Evolutionary conservation across 75 land plant genomes (phyloP), one percentile per base, ranked within the genome.

Genomic region (Cupressus sempervirens): DNA sequence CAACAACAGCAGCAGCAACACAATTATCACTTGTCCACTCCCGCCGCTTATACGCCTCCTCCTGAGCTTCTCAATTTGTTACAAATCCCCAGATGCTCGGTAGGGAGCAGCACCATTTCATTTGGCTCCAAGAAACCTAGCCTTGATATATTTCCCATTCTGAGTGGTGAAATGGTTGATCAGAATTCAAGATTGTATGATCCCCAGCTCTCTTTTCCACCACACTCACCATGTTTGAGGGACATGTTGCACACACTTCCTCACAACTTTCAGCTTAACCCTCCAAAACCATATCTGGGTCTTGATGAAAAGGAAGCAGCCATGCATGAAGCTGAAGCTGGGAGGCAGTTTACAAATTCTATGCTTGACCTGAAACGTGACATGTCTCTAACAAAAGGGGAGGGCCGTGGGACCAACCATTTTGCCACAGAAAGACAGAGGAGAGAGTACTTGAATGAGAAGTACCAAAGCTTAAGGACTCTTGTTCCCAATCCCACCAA

Each of bases 401-500:
- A 86, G 53, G 83, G 76, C 8, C 84, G 88, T 14, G 91, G 91
- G 26, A 83, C 87, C 52, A 89, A 91, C 75, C 92, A 91, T 82
- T 91, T 91, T 32, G 92, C 93, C 4, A 90, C 93, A 1, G 93
- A 93, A 86, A 85, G 93, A 43, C 94, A 93, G 85, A 75, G 94
- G 56, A 83, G 94, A 45, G 93, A 91, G 84, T 88, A 88, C 84
- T 83, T 91, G 46, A 91, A 86, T 74, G 90, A 91, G 80, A 93
- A 91, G 83, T 93, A 89, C 29, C 91, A 93, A 54, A 87, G 82
- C 20, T 86, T 93, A 84, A 80, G 92, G 34, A 85, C 89, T 50
- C 53, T 93, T 80, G 93, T 93, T 29, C 94, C 94, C 14, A 91
- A 91, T 83, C 89, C 91, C 15, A 85, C 93, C 83, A 93, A 93